phyloP scores from a whole-genome alignment of 805 yeast species.

The Wickerhamia fluorescens region DNA sequence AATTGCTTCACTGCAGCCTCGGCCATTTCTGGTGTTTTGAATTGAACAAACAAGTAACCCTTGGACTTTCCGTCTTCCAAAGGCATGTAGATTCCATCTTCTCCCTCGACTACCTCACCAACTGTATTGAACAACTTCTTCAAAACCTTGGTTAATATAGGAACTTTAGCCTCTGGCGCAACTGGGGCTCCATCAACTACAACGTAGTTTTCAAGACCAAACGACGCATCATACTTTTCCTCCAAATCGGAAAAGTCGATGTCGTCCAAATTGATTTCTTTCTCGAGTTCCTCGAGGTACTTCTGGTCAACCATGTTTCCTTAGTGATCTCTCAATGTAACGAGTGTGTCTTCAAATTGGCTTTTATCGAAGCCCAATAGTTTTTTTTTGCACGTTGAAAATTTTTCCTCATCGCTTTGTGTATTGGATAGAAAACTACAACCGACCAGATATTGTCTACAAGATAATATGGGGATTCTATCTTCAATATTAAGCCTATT shows the following conservation, averaged over 20 bases:
- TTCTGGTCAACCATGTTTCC: neutral
- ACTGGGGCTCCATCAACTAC: slow-evolving; percentile 94
- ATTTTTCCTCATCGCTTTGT: too few relatives aligned
- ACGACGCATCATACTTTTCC: slow-evolving; percentile 54
- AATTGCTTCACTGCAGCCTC: slow-evolving; percentile 71
- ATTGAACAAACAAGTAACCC: slow-evolving; percentile 85
- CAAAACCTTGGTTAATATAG: slow-evolving; percentile 77
- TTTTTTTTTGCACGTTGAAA: too few relatives aligned
- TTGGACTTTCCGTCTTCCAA: slow-evolving; percentile 69
- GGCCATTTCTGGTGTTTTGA: slow-evolving; percentile 58
- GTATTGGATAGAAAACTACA: too few relatives aligned
- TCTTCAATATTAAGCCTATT: too few relatives aligned
- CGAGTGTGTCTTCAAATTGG: too few relatives aligned
- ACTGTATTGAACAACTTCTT: slow-evolving; percentile 70
- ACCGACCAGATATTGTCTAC: too few relatives aligned
- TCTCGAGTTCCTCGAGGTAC: slow-evolving; percentile 25
- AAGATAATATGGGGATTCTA: too few relatives aligned
- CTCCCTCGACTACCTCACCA: slow-evolving; percentile 59
- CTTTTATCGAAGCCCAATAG: too few relatives aligned
- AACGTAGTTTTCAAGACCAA: slow-evolving; percentile 67
- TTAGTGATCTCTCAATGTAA: slow-evolving; percentile 18
- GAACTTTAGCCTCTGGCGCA: slow-evolving; percentile 84
- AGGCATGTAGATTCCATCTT: slow-evolving; percentile 76
- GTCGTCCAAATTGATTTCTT: slow-evolving; percentile 38
- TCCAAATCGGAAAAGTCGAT: slow-evolving; percentile 84